Conservation (phyloP, 2,329 filamentous ascomycete species). For the Colletotrichum cereale region DNA sequence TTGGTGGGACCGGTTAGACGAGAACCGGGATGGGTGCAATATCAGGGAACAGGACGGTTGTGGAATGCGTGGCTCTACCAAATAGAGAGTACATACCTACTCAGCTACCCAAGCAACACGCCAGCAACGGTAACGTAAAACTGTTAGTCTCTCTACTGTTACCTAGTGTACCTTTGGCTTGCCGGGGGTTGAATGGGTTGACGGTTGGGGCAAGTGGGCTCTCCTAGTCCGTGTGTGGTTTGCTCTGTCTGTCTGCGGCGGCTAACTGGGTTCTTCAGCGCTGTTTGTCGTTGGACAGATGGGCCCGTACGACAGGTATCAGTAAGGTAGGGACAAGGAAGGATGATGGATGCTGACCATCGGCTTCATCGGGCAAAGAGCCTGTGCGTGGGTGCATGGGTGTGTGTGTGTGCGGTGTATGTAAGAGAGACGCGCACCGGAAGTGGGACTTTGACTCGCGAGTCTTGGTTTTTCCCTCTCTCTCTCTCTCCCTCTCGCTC, state of each 20-base stretch:
- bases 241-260: background rate
- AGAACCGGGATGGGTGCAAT: slow-evolving; percentile 23
- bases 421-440: slow-evolving; percentile 37
- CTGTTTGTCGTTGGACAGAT: slow-evolving; percentile 35
- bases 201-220: slow-evolving; percentile 9
- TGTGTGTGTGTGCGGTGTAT: background rate
- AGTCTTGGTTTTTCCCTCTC: slow-evolving; percentile 20
- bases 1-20: background rate
- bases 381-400: slow-evolving; percentile 3
- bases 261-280: slow-evolving; percentile 38
- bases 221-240: background rate
- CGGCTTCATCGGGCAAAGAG: slow-evolving; percentile 8
- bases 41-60: slow-evolving; percentile 12
- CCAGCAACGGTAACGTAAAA: slow-evolving; percentile 10
- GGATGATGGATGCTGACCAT: slow-evolving; percentile 29
- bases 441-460: slow-evolving; percentile 24
- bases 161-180: slow-evolving; percentile 7
- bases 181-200: slow-evolving; percentile 17
- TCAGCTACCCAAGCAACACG: background rate
- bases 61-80: slow-evolving; percentile 19
- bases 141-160: background rate
- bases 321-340: background rate
- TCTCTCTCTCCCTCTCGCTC: background rate
- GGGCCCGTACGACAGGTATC: slow-evolving; percentile 1
- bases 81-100: background rate